phyloP scores from a whole-genome alignment of 768 basidiomycete species.

The Kwoniella pini region DNA sequence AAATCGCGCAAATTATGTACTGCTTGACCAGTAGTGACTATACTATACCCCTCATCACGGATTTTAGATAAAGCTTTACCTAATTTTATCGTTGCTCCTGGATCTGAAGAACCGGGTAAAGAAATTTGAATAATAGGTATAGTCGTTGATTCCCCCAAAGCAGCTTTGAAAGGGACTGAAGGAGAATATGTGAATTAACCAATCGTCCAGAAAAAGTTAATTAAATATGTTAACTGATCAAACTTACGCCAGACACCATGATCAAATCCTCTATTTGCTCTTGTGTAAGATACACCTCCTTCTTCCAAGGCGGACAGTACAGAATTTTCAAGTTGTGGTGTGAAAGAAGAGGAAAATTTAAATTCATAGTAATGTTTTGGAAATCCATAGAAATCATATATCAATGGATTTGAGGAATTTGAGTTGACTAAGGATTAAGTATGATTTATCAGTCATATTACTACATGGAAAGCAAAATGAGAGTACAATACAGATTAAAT shows the following conservation, averaged over 20 bases:
- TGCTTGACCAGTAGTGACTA: constrained; percentile 47
- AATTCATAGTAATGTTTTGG: constrained; percentile 43
- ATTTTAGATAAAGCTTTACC: constrained; percentile 38
- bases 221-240: not conserved
- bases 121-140: constrained; percentile 46
- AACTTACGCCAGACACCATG: constrained; percentile 50
- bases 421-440: constrained; percentile 50
- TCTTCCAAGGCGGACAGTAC: constrained; percentile 24
- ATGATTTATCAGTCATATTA: too few species aligned
- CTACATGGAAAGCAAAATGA: too few species aligned
- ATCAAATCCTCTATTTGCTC: constrained; percentile 39
- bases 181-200: not conserved
- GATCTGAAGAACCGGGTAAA: constrained; percentile 34
- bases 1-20: constrained; percentile 51
- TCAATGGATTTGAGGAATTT: constrained; percentile 40
- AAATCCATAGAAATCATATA: constrained; percentile 52
- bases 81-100: constrained; percentile 33
- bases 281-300: constrained; percentile 16
- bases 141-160: constrained; percentile 25
- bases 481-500: too few species aligned
- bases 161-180: constrained; percentile 40
- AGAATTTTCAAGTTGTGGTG: constrained; percentile 2
- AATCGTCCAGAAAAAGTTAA: too few species aligned
- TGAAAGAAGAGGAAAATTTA: constrained; percentile 30
- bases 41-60: constrained; percentile 43